Evolutionary conservation across 495 filamentous ascomycete genomes (phyloP), one percentile per base, ranked within the genome.

Genomic region (Trichoderma asperelloides): DNA sequence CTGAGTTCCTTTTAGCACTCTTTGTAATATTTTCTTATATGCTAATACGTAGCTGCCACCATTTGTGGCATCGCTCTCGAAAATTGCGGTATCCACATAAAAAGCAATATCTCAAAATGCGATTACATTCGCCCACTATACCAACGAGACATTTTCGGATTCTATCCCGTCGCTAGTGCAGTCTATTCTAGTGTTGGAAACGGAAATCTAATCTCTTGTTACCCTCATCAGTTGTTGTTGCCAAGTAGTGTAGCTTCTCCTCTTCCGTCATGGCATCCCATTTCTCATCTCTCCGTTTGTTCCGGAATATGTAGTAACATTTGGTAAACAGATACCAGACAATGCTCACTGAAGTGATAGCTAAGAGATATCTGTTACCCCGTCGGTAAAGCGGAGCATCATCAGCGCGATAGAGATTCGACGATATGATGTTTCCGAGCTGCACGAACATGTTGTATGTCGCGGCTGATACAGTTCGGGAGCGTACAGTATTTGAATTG

Each of bases 401-500:
- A 51, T 84, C 82, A 16, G 79, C 79, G 43, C 83, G 77, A 71
- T 86, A 87, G 51, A 87, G 81, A 69, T 85, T 84, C 65, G 71
- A 75, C 0, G 76, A 74, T 67, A 84, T 80, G 41, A 86, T 82
- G 62, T 78, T 82, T 9, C 82, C 81, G 6, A 74, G 68, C 68
- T 83, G 81, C 16, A 79, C 77, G 64, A 77, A 74, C 73, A 78
- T 77, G 67, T 83, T 84, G 71, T 83, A 84, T 8, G 81, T 39
- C 2, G 79, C 79, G 0, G 81, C 83, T 1, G 81, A 82, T 12
- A 88, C 85, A n/a, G 86, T 84, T 9, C 87, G 71, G 3, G 86
- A 88, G 0, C 84, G 77, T n/a, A 89, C 86, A 0, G 82, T 80
- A 25, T 86, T 86, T 27, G 82, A 81, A 75, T 89, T 88, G 51